Conservation (phyloP, 2,329 filamentous ascomycete species). For the Stylonectria norvegica region DNA sequence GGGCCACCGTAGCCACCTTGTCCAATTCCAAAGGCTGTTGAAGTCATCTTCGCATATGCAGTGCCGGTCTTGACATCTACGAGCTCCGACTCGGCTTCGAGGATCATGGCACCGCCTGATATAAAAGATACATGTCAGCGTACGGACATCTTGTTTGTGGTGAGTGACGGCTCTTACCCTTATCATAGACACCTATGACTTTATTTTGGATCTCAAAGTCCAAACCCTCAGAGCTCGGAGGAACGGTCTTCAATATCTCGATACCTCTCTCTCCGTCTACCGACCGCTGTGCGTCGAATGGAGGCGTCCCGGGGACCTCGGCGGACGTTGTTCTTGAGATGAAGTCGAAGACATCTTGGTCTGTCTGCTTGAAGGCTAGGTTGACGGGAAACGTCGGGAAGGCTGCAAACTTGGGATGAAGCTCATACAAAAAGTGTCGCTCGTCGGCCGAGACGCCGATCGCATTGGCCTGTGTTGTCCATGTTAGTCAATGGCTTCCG, state of each 20-base stretch:
- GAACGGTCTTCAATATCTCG: slow-evolving; percentile 36
- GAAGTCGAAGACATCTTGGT: slow-evolving; percentile 44
- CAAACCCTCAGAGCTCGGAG: slow-evolving; percentile 33
- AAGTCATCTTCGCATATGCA: slow-evolving; percentile 37
- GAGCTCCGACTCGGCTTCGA: slow-evolving; percentile 39
- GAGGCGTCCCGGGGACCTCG: slow-evolving; percentile 37
- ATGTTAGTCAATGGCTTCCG: neutral
- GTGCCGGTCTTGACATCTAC: slow-evolving; percentile 37
- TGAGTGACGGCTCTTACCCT: slow-evolving; percentile 23
- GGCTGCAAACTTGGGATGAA: slow-evolving; percentile 40
- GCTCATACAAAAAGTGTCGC: slow-evolving; percentile 43
- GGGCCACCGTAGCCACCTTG: slow-evolving; percentile 45
- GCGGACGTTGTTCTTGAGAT: slow-evolving; percentile 32
- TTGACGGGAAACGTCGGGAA: slow-evolving; percentile 48
- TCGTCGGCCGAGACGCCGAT: slow-evolving; percentile 38
- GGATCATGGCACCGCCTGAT: slow-evolving; percentile 38
- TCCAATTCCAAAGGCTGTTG: slow-evolving; percentile 42
- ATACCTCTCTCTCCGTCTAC: slow-evolving; percentile 42
- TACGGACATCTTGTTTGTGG: neutral
- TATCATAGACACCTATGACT: slow-evolving; percentile 45
- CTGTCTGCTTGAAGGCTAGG: slow-evolving; percentile 43
- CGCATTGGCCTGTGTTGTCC: slow-evolving; percentile 32
- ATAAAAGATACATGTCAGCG: neutral
- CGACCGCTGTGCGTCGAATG: slow-evolving; percentile 38
- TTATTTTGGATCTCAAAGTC: slow-evolving; percentile 39